Evolutionary conservation across 2,329 filamentous ascomycete species (phyloP).

Genomic region (Metarhizium guizhouense): DNA sequence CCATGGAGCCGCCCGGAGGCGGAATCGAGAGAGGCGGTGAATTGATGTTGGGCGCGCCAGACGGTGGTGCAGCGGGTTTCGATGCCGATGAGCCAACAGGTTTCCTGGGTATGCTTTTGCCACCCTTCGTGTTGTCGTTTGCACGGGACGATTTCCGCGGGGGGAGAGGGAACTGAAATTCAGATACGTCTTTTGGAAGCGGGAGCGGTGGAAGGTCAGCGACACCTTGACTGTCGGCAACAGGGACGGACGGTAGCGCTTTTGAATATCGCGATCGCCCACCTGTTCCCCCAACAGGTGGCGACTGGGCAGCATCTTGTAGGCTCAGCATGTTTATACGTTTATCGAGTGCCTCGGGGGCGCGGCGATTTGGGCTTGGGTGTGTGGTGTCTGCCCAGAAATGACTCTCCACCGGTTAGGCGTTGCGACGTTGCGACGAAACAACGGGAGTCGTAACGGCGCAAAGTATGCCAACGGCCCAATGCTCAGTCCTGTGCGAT

Average conservation of each 20-base stretch:
- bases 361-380: neutral
- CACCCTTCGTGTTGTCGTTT: constrained; percentile 10
- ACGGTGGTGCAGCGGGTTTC: neutral
- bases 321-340: constrained; percentile 5
- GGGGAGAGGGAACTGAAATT: constrained; percentile 11
- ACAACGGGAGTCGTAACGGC: neutral
- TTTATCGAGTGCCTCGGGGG: neutral
- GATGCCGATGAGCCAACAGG: constrained; percentile 9
- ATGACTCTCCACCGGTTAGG: neutral
- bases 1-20: constrained; percentile 14
- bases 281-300: constrained; percentile 9
- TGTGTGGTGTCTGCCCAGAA: neutral
- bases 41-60: neutral
- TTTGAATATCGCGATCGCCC: constrained; percentile 50
- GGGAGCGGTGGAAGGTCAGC: constrained; percentile 11
- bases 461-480: neutral
- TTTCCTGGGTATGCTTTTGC: constrained; percentile 11
- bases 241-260: constrained; percentile 35
- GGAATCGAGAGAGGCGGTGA: constrained; percentile 10
- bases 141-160: constrained; percentile 16
- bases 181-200: constrained; percentile 14
- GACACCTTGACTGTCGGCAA: neutral
- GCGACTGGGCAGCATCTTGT: neutral
- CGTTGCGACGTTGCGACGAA: neutral
- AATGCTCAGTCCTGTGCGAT: too few species aligned